These are phyloP conservation scores for Boletus reticuloceps DNA, from an alignment of 768 basidiomycete species.

Conservation along the genomic window DNA sequence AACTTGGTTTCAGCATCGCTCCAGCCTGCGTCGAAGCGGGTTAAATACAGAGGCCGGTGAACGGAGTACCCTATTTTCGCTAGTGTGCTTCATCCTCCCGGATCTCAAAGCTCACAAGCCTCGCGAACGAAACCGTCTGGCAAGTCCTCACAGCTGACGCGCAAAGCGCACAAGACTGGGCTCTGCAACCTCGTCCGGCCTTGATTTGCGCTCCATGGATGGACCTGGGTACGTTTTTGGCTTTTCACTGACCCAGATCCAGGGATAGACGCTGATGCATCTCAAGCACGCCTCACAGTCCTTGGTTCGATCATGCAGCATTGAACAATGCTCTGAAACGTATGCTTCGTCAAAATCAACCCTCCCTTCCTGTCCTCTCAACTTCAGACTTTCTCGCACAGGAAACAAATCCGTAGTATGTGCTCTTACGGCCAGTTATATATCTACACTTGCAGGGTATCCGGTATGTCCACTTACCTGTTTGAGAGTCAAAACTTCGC, in stretches of 20 bases:
- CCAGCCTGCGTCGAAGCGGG: background rate
- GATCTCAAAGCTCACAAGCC: constrained; percentile 8
- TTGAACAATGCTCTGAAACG: constrained; percentile 68
- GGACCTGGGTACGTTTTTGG: constrained; percentile 52
- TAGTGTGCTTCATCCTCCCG: constrained; percentile 18
- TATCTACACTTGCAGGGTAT: constrained; percentile 91
- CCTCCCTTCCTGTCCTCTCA: background rate
- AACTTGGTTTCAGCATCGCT: constrained; percentile 18
- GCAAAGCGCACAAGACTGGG: constrained; percentile 72
- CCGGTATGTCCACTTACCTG: constrained; percentile 46
- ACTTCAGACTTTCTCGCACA: constrained; percentile 29
- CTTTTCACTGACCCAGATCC: background rate
- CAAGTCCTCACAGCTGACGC: constrained; percentile 38
- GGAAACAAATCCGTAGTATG: constrained; percentile 87
- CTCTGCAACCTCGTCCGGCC: constrained; percentile 54
- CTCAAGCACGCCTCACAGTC: constrained; percentile 50
- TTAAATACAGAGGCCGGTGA: constrained; percentile 14
- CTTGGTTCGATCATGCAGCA: constrained; percentile 59
- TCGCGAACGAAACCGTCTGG: constrained; percentile 13
- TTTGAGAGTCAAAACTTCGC: background rate
- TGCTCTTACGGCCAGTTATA: constrained; percentile 86
- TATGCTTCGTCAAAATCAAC: constrained; percentile 32
- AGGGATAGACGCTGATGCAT: constrained; percentile 19
- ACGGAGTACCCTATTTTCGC: constrained; percentile 22
- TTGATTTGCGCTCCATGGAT: constrained; percentile 68